Conservation (phyloP, 2,329 filamentous ascomycete species). For the Clonostachys byssicola region DNA sequence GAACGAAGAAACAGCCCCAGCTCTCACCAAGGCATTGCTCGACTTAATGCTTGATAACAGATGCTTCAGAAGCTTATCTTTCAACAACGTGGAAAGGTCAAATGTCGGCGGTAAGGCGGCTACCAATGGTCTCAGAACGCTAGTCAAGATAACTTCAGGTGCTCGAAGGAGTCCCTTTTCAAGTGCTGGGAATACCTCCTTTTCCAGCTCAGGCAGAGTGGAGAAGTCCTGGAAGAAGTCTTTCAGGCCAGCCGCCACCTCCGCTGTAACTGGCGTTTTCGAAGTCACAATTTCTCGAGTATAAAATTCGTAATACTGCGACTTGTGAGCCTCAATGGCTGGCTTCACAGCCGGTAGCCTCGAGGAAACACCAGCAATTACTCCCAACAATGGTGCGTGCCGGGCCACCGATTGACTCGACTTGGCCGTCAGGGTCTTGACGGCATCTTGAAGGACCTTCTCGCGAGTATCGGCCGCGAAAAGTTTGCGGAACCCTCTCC, state of each 20-base stretch:
- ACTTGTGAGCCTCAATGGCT: slow-evolving; percentile 60
- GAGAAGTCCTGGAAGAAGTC: slow-evolving; percentile 83
- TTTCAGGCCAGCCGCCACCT: slow-evolving; percentile 67
- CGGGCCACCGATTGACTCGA: slow-evolving; percentile 57
- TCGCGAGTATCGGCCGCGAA: slow-evolving; percentile 56
- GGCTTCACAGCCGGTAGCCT: slow-evolving; percentile 62
- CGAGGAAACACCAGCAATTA: slow-evolving; percentile 81
- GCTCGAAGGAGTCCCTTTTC: slow-evolving; percentile 87
- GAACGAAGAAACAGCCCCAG: slow-evolving; percentile 73
- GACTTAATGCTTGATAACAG: slow-evolving; percentile 90
- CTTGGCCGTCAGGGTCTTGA: slow-evolving; percentile 68
- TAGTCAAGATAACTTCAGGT: slow-evolving; percentile 82
- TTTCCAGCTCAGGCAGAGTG: slow-evolving; percentile 68
- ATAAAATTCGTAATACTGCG: slow-evolving; percentile 77
- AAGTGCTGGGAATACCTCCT: slow-evolving; percentile 72
- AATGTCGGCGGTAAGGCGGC: slow-evolving; percentile 62
- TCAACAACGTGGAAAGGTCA: slow-evolving; percentile 74
- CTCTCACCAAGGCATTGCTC: slow-evolving; percentile 73
- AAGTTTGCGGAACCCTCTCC: slow-evolving; percentile 74
- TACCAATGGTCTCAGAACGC: slow-evolving; percentile 72
- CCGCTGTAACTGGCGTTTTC: slow-evolving; percentile 62
- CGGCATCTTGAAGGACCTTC: slow-evolving; percentile 56
- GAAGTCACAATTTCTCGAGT: slow-evolving; percentile 81
- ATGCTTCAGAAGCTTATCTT: slow-evolving; percentile 74
- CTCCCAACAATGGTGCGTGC: slow-evolving; percentile 75